These are phyloP conservation scores for Limnanthes douglasii DNA, from an alignment of 345 rosid genomes.

Conservation along the genomic window DNA sequence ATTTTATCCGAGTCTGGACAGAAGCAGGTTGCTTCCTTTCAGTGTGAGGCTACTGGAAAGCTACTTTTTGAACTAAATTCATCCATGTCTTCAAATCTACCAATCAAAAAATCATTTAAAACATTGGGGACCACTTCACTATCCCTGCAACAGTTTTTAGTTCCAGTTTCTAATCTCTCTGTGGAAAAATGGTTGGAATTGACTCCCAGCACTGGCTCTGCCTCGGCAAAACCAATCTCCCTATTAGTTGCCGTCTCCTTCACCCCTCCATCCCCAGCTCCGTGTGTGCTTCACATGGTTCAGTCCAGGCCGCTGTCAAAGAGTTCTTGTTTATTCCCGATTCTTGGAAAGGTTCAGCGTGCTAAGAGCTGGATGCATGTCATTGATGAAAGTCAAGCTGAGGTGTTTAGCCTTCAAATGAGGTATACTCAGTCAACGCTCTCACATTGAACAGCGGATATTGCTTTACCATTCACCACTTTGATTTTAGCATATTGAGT, in stretches of 20 bases:
- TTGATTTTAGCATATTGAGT: background rate
- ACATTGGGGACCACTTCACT: constrained; percentile 44
- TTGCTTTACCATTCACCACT: background rate
- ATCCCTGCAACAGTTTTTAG: constrained; percentile 39
- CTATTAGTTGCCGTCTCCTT: constrained; percentile 57
- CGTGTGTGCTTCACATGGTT: constrained; percentile 37
- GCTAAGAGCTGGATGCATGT: constrained; percentile 28
- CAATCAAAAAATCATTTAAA: constrained; percentile 18
- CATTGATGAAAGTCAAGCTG: constrained; percentile 36
- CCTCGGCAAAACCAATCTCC: constrained; percentile 27
- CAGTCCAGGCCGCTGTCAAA: constrained; percentile 21
- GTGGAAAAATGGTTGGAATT: constrained; percentile 72
- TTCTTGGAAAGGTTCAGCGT: constrained; percentile 25
- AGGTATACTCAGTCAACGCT: too few species aligned
- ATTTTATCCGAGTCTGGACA: constrained; percentile 41
- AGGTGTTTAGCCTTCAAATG: constrained; percentile 67
- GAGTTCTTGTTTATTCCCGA: constrained; percentile 50
- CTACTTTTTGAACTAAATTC: constrained; percentile 60
- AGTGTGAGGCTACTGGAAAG: constrained; percentile 71
- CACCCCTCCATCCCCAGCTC: constrained; percentile 45
- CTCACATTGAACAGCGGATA: background rate
- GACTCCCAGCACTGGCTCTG: constrained; percentile 23
- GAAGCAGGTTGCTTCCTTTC: constrained; percentile 62
- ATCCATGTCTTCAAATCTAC: constrained; percentile 32
- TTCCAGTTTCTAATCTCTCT: constrained; percentile 50